Base-by-base conservation (phyloP, 2,329 filamentous ascomycete species). In the Coccinonectria pachysandricola region DNA sequence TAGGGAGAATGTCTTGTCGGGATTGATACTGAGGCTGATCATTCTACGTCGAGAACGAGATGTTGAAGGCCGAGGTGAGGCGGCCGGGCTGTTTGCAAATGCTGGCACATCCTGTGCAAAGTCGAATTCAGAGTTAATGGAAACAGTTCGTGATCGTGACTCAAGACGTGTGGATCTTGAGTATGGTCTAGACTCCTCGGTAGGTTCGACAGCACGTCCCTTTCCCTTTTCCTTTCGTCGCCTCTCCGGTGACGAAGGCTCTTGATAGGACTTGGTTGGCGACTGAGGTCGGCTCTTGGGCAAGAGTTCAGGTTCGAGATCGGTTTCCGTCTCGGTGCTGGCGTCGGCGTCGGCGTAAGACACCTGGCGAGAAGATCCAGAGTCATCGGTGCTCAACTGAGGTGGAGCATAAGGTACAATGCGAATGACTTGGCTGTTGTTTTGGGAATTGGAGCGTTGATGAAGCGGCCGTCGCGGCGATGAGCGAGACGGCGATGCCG, bases 1-100 rank as follows among this genome's bases (percentile, higher is more conserved):
- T 30, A 74, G 49, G 10, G 68, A 70, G 40, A 75, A 75, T 4
- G 70, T 75, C 50, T 71, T 71, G 48, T 75, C 65, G 5, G 67
- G 48, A 39, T 73, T 59, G 15, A 75, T 52, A 27, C 59, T 60
- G 32, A 75, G n/a, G n/a, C n/a, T n/a, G n/a, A n/a, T 61, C 15
- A 62, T 45, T 34, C 61, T 48, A 19, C 51, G 50, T 23, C 47
- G 44, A 8, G 50, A 47, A 12, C n/a, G n/a, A n/a, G n/a, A n/a
- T n/a, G n/a, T n/a, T n/a, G 50, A 35, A 8, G 50, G 42, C 12
- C 46, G 31, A 15, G 50, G 46, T 10, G 40, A 45, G 4, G 37
- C n/a, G n/a, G n/a, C n/a, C n/a, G n/a, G n/a, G n/a, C n/a, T n/a
- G n/a, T n/a, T n/a, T n/a, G n/a, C n/a, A n/a, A n/a, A n/a, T n/a